Base-by-base conservation (phyloP, 2,329 filamentous ascomycete species). In the Exophiala calicioides region DNA sequence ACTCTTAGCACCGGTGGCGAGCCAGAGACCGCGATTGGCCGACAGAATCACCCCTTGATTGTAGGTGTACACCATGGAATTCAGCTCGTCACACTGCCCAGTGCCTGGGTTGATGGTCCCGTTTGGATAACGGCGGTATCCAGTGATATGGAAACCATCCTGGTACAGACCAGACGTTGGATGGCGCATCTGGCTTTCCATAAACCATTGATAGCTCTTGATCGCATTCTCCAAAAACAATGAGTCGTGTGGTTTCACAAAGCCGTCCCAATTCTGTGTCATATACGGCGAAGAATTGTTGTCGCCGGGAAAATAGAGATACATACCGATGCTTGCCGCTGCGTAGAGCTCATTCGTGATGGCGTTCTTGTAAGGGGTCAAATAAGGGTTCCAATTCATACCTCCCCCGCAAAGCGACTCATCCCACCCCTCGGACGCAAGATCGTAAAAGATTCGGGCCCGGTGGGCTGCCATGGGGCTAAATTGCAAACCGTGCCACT, bases 311-410 rank as follows among this genome's bases (percentile, higher is more conserved):
- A 90, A 94, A 62, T 91, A 79, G 4, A 93, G 77, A 63, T 95
- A 96, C 91, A 97, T 96, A 42, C 78, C 80, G 26, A 91, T 79
- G 16, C 87, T 93, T 0, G 88, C 89, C 0, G 90, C 78, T 50
- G 96, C 88, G 69, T 80, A 96, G 1, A 96, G 78, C 64, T 96
- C 82, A 62, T 96, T 96, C 21, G 91, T 97, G 59, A 97, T 94
- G 53, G 91, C 89, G 61, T 97, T 97, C 64, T 96, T 97, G 72
- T 96, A 97, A 0, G 90, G 89, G 29, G 77, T 68, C 20, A 91
- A 70, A 26, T 81, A 79, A 2, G 88, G 88, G 57, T 87, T 94
- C 91, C 91, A 97, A 10, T 82, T 79, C 86, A 97, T 94, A 33
- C 91, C 91, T 16, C 91, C 91, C 3, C 79, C 79, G 60, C 91